phyloP scores from a whole-genome alignment of 2,329 filamentous ascomycete genomes.

The Trichoderma sp. region DNA sequence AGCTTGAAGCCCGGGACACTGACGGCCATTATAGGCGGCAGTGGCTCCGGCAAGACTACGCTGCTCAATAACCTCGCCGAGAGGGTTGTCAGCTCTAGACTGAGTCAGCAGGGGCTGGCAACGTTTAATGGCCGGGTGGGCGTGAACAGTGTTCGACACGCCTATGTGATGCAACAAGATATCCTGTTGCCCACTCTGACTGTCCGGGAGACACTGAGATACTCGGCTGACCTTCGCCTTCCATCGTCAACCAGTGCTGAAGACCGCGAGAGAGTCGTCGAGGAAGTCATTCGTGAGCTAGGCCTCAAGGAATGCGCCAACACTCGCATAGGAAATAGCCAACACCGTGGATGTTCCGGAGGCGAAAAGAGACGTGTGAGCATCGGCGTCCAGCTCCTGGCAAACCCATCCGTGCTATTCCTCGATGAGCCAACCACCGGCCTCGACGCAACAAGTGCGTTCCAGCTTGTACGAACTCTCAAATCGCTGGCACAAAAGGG shows the following conservation, averaged over 20 bases:
- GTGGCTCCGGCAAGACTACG: constrained; percentile 72
- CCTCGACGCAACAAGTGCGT: constrained; percentile 75
- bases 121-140: constrained; percentile 63
- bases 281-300: constrained; percentile 74
- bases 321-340: constrained; percentile 70
- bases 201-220: constrained; percentile 72
- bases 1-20: constrained; percentile 66
- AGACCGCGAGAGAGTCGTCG: constrained; percentile 65
- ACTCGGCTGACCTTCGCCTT: constrained; percentile 71
- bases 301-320: constrained; percentile 76
- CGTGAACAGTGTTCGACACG: constrained; percentile 58
- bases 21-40: constrained; percentile 75
- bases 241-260: constrained; percentile 61
- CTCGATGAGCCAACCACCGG: constrained; percentile 80
- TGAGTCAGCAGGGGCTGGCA: constrained; percentile 55
- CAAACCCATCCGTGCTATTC: constrained; percentile 76
- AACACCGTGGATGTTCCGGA: constrained; percentile 74
- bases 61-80: constrained; percentile 72
- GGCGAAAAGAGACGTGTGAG: constrained; percentile 77
- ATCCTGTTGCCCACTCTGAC: constrained; percentile 72
- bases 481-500: constrained; percentile 68
- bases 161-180: constrained; percentile 78
- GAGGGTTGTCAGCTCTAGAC: constrained; percentile 59
- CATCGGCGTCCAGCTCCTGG: constrained; percentile 76
- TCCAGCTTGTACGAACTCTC: constrained; percentile 69